phyloP scores from a whole-genome alignment of 192 early-diverging fungal genomes.

The Entomortierella beljakovae region DNA sequence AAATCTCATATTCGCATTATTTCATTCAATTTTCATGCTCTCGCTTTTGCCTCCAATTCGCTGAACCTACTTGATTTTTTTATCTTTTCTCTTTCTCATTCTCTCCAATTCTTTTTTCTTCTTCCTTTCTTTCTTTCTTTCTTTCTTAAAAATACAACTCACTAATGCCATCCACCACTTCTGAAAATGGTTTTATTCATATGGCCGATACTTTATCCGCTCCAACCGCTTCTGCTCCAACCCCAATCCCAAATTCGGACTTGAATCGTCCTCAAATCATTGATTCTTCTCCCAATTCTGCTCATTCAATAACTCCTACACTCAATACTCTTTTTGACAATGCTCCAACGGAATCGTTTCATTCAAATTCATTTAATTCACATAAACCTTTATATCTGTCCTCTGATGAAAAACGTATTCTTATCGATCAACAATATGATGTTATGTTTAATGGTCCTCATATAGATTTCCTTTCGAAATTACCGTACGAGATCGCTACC shows the following conservation, averaged over 20 bases:
- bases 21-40: too few species aligned
- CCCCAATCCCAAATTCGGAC: background rate
- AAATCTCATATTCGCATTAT: too few species aligned
- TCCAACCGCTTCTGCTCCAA: background rate
- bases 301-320: background rate
- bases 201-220: background rate
- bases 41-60: too few species aligned
- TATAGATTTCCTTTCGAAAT: constrained; percentile 68
- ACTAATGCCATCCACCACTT: background rate
- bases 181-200: background rate
- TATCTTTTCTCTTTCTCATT: background rate
- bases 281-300: background rate
- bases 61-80: too few species aligned
- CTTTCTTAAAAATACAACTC: background rate
- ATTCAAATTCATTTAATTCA: background rate
- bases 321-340: background rate
- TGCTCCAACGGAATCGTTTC: background rate
- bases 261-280: background rate
- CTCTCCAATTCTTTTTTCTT: background rate
- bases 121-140: background rate
- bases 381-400: constrained; percentile 6
- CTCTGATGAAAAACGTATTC: background rate
- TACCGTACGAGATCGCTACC: constrained; percentile 81
- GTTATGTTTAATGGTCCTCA: constrained; percentile 22
- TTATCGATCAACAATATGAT: constrained; percentile 26